phyloP scores from a whole-genome alignment of 1,284 basidiomycete species.

The Amylostereum chailletii region DNA sequence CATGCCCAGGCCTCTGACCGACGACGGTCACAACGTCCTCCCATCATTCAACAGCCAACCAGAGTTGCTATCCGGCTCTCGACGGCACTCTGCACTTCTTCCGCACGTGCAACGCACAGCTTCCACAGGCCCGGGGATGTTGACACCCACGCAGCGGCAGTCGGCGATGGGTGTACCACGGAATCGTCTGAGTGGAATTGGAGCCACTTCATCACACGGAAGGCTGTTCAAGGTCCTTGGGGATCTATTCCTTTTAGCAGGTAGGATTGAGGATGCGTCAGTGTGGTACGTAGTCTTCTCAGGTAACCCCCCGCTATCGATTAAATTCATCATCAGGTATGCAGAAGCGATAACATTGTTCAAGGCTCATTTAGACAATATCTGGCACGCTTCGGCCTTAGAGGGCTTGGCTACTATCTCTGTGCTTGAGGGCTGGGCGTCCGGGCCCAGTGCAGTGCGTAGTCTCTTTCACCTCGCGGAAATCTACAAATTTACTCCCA shows the following conservation, averaged over 20 bases:
- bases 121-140: conserved; percentile 29
- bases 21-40: conserved; percentile 29
- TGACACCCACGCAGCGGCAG: conserved; percentile 29
- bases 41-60: conserved; percentile 48
- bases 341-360: conserved; percentile 72
- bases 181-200: conserved; percentile 54
- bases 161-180: conserved; percentile 34
- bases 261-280: conserved; percentile 71
- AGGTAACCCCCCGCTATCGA: conserved; percentile 4
- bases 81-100: conserved; percentile 27
- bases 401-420: conserved; percentile 76
- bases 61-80: conserved; percentile 34
- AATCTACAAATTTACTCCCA: conserved; percentile 25
- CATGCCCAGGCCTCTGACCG: conserved; percentile 45
- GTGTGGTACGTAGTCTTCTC: conserved; percentile 48
- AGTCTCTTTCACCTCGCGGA: conserved; percentile 26
- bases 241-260: conserved; percentile 80
- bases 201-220: conserved; percentile 65
- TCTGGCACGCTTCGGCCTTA: conserved; percentile 82
- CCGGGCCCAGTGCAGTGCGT: conserved; percentile 26
- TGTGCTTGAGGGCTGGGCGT: conserved; percentile 79
- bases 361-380: conserved; percentile 62
- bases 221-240: conserved; percentile 83
- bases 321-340: conserved; percentile 47
- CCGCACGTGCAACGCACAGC: conserved; percentile 43